These are phyloP conservation scores for Starmerella vitae DNA, from an alignment of 805 yeast genomes.

Conservation along the genomic window DNA sequence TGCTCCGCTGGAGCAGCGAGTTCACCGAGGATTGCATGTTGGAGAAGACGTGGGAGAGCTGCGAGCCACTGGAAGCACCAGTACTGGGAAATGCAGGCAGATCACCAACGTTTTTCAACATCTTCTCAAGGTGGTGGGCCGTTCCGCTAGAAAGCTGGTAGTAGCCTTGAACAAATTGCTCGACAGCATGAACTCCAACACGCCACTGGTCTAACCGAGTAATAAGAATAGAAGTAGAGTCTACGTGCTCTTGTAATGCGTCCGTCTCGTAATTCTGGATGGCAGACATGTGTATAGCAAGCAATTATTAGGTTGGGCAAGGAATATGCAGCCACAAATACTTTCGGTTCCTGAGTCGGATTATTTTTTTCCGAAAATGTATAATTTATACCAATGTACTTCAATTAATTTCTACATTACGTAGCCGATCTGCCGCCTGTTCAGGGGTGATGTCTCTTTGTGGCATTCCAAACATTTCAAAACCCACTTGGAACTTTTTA, in stretches of 20 bases:
- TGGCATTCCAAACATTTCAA: too few relatives aligned
- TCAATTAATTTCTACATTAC: too few relatives aligned
- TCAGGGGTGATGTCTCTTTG: background rate
- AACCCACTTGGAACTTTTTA: too few relatives aligned
- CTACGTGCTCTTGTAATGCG: constrained; percentile 22
- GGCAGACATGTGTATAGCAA: constrained; percentile 1
- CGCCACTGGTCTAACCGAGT: constrained; percentile 31
- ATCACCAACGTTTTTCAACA: constrained; percentile 25
- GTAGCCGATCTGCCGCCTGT: too few relatives aligned
- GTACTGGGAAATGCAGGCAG: constrained; percentile 25
- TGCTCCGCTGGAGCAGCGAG: constrained; percentile 26
- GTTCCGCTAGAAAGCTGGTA: constrained; percentile 22
- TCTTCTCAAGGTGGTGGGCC: constrained; percentile 27
- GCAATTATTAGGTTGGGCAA: too few relatives aligned
- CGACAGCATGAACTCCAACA: constrained; percentile 24
- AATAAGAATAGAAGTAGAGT: constrained; percentile 29
- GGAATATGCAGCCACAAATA: too few relatives aligned
- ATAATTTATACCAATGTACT: too few relatives aligned
- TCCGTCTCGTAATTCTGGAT: constrained; percentile 21
- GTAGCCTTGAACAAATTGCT: constrained; percentile 25
- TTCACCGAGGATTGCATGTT: constrained; percentile 27
- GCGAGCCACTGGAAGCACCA: constrained; percentile 5
- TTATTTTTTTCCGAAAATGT: too few relatives aligned
- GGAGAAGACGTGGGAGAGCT: constrained; percentile 28
- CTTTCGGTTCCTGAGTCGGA: too few relatives aligned